Percentiles rank a stretch among this genome's conserved stretches.
Conservation (phyloP, 371 early-diverging fungal species). For the Lichtheimia corymbifera region DNA sequence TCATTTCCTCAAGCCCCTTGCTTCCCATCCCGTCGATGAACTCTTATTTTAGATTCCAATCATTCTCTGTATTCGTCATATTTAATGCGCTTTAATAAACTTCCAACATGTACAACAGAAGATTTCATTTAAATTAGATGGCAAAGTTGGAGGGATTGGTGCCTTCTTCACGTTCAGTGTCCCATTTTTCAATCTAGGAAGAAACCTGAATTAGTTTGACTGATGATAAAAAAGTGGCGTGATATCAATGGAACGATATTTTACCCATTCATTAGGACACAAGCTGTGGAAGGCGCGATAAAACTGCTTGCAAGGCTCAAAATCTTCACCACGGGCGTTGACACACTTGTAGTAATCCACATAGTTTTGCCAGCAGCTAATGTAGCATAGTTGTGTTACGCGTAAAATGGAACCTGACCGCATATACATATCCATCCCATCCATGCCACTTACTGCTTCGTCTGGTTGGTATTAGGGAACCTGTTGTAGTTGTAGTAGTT, state of each 20-base stretch:
- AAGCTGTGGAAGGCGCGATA: constrained; percentile 71
- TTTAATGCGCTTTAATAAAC: no score
- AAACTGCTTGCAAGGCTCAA: constrained; percentile 87
- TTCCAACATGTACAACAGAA: neutral
- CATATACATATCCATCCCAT: neutral
- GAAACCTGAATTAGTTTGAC: neutral
- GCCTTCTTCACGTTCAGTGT: constrained; percentile 79
- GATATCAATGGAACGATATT: neutral
- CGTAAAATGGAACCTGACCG: neutral
- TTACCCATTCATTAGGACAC: constrained; percentile 91
- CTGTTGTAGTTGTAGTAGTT: constrained; percentile 28
- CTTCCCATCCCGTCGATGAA: constrained; percentile 6
- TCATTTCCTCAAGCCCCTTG: constrained; percentile 16
- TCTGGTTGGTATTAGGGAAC: constrained; percentile 97
- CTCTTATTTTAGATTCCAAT: constrained; percentile 1
- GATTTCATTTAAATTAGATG: neutral
- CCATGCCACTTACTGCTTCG: constrained; percentile 64
- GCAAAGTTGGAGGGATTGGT: constrained; percentile 67
- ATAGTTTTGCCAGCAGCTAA: constrained; percentile 92
- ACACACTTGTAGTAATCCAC: constrained; percentile 91
- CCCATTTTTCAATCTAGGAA: constrained; percentile 38
- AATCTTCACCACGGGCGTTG: constrained; percentile 89
- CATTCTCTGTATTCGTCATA: no score
- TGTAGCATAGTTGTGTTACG: neutral
- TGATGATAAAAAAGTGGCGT: constrained; percentile 9